phyloP scores from a whole-genome alignment of 2,329 filamentous ascomycete genomes.

The Endocalyx cinctus region DNA sequence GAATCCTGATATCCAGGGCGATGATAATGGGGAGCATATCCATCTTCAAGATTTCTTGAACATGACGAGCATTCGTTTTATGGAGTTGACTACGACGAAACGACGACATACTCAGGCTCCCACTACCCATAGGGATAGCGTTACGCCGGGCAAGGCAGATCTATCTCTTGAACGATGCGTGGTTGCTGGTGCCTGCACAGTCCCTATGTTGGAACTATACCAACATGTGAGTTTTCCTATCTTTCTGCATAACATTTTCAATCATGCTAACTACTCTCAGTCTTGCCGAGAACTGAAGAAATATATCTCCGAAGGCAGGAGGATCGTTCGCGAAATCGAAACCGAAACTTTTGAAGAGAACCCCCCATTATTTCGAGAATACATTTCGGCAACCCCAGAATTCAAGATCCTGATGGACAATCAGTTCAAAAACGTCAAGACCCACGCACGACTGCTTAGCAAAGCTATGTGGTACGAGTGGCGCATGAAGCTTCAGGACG shows the following conservation, averaged over 20 bases:
- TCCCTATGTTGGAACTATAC: slow-evolving; percentile 90
- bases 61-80: slow-evolving; percentile 94
- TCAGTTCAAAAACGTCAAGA: slow-evolving; percentile 96
- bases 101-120: slow-evolving; percentile 76
- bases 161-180: slow-evolving; percentile 71
- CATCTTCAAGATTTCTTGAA: slow-evolving; percentile 90
- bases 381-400: slow-evolving; percentile 77
- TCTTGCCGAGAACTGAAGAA: slow-evolving; percentile 93
- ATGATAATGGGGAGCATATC: slow-evolving; percentile 59
- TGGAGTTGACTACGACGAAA: slow-evolving; percentile 97
- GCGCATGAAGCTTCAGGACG: slow-evolving; percentile 81
- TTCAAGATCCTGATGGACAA: slow-evolving; percentile 87
- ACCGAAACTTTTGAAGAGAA: slow-evolving; percentile 85
- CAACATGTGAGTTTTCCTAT: slow-evolving; percentile 70
- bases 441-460: slow-evolving; percentile 80
- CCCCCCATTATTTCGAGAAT: slow-evolving; percentile 86
- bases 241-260: too few species aligned
- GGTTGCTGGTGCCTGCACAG: slow-evolving; percentile 82
- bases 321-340: slow-evolving; percentile 87
- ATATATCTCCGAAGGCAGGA: slow-evolving; percentile 89
- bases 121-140: slow-evolving; percentile 37
- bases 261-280: slow-evolving; percentile 34
- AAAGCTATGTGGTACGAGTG: slow-evolving; percentile 98
- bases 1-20: slow-evolving; percentile 38
- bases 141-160: slow-evolving; percentile 42